These are phyloP conservation scores for Globisporangium lucens DNA, from an alignment of 352 stramenopile species.

Conservation along the genomic window DNA sequence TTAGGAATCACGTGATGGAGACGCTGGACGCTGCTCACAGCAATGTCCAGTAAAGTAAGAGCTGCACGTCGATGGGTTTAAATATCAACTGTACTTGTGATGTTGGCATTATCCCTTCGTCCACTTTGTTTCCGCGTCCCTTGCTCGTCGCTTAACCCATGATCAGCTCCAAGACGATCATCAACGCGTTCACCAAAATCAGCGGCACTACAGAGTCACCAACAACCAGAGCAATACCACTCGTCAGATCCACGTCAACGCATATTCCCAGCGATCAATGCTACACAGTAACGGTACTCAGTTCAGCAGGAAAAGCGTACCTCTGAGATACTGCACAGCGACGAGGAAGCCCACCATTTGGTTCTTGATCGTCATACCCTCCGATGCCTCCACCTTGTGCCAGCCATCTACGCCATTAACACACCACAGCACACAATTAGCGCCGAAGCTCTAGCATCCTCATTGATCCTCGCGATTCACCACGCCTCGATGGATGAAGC, in stretches of 20 bases:
- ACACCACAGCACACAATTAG: neutral
- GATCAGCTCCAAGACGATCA: constrained; percentile 78
- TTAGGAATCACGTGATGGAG: neutral
- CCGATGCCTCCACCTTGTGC: constrained; percentile 75
- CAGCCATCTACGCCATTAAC: constrained; percentile 56
- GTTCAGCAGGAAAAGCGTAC: constrained; percentile 29
- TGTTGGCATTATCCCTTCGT: constrained; percentile 6
- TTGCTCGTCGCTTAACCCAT: constrained; percentile 42
- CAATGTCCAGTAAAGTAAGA: neutral
- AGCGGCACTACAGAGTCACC: constrained; percentile 50
- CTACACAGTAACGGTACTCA: neutral
- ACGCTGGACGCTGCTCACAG: neutral
- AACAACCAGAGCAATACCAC: neutral
- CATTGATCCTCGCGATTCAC: neutral
- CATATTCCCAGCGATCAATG: no score
- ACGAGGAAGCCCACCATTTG: constrained; percentile 83
- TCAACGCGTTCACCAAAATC: constrained; percentile 77
- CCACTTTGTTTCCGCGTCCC: neutral
- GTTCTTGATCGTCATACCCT: constrained; percentile 87
- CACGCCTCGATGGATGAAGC: no score
- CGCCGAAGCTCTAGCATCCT: neutral
- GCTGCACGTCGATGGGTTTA: neutral
- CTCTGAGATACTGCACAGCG: constrained; percentile 81
- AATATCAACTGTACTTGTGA: constrained; percentile 12
- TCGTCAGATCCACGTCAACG: no score